Conservation (phyloP, 345 rosid genomes). For the Populus euphratica region DNA sequence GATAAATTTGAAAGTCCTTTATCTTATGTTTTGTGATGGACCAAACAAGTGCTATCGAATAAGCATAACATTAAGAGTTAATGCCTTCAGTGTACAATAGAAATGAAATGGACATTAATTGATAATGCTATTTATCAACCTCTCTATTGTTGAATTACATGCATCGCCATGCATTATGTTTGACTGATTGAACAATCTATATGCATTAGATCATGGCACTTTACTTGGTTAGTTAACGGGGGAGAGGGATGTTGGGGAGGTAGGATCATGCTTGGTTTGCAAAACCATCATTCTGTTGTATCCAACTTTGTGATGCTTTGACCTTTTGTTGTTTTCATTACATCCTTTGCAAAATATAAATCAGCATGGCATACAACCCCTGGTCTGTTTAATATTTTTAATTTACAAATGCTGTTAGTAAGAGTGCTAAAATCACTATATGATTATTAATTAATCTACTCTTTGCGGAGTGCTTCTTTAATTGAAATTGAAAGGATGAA, state of each 20-base stretch:
- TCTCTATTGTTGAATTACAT: neutral
- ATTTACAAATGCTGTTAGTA: too few relatives aligned
- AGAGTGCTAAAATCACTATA: neutral
- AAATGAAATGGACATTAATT: neutral
- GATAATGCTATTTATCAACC: neutral
- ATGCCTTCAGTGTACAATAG: neutral
- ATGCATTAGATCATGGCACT: neutral
- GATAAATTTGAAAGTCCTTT: neutral
- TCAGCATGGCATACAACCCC: too few relatives aligned
- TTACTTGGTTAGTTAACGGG: neutral
- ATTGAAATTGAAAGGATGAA: neutral
- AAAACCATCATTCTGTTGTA: neutral
- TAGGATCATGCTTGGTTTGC: neutral
- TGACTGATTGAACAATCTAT: neutral
- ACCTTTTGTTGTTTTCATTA: neutral
- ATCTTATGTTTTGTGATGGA: neutral
- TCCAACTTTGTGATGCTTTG: neutral
- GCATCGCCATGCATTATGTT: neutral
- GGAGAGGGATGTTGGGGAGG: neutral
- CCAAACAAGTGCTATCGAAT: neutral
- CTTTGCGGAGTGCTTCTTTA: neutral
- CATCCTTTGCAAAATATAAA: too few relatives aligned
- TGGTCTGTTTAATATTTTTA: too few relatives aligned
- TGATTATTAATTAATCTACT: neutral
- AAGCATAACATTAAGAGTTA: neutral